Evolutionary conservation across 1,284 basidiomycete species (phyloP).

Genomic region (Rhodotorula sp.): DNA sequence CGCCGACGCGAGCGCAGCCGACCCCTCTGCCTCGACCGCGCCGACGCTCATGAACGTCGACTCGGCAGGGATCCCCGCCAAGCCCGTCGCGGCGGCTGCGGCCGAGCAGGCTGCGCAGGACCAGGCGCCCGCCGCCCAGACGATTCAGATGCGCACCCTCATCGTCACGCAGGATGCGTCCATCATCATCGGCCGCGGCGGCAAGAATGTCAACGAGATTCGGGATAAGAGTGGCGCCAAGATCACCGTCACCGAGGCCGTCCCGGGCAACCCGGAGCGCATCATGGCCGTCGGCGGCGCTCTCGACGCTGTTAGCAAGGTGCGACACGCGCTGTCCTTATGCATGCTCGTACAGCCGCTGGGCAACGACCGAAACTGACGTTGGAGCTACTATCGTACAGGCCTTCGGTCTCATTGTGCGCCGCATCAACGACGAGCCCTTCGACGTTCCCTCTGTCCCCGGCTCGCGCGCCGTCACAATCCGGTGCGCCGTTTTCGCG

Average conservation of each 20-base stretch:
- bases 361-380: background rate
- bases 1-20: conserved; percentile 4
- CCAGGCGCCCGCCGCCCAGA: conserved; percentile 13
- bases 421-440: conserved; percentile 98
- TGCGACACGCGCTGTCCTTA: conserved; percentile 49
- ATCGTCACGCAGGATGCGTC: conserved; percentile 99
- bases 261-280: conserved; percentile 95
- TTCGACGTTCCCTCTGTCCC: conserved; percentile 97
- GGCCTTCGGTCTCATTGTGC: conserved; percentile 98
- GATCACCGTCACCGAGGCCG: conserved; percentile 93
- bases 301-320: conserved; percentile 98
- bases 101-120: conserved; percentile 15
- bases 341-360: background rate
- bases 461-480: conserved; percentile 95
- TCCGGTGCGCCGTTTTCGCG: conserved; percentile 60
- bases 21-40: background rate
- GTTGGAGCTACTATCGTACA: conserved; percentile 49
- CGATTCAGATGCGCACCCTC: conserved; percentile 54
- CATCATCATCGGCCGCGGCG: conserved; percentile 97
- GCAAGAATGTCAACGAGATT: conserved; percentile 97
- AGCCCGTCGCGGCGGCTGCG: conserved; percentile 24
- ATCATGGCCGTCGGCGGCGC: conserved; percentile 96
- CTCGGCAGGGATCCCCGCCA: conserved; percentile 28
- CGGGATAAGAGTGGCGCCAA: conserved; percentile 94
- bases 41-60: conserved; percentile 36